A percentile compares a stretch with the other conserved stretches of the same genome.
phyloP scores from a whole-genome alignment of 2,329 filamentous ascomycete genomes.

The Aspergillus fructus region DNA sequence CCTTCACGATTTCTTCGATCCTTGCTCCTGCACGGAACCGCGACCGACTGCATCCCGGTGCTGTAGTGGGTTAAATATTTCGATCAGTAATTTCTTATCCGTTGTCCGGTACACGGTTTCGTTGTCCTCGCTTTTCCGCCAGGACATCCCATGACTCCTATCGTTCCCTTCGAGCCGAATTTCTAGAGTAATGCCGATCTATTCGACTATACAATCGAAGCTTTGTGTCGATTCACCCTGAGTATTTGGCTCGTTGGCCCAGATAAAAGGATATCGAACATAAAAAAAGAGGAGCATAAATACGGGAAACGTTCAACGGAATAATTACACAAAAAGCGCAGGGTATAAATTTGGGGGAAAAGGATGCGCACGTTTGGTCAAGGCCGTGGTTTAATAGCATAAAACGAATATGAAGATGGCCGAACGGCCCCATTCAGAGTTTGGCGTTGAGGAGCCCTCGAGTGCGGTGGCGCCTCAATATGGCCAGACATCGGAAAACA shows the following conservation, averaged over 20 bases:
- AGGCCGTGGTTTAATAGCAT: constrained; percentile 22
- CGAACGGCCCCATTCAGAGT: constrained; percentile 29
- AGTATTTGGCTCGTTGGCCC: constrained; percentile 14
- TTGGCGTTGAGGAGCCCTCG: constrained; percentile 32
- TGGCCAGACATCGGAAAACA: constrained; percentile 23
- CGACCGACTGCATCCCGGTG: constrained; percentile 26
- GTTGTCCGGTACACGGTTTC: constrained; percentile 31
- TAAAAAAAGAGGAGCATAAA: background rate
- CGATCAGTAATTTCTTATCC: constrained; percentile 12
- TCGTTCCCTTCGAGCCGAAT: constrained; percentile 18
- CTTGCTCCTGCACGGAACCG: constrained; percentile 12
- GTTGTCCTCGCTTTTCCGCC: background rate
- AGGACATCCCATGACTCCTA: constrained; percentile 11
- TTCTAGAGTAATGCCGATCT: constrained; percentile 33
- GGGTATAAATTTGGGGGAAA: constrained; percentile 9
- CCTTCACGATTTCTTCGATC: constrained; percentile 7
- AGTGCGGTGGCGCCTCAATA: constrained; percentile 21
- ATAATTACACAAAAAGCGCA: constrained; percentile 1
- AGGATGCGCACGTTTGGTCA: constrained; percentile 32
- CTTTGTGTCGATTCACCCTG: constrained; percentile 25
- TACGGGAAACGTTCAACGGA: background rate
- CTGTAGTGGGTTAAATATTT: constrained; percentile 33
- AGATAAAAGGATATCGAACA: background rate
- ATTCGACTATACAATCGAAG: constrained; percentile 26
- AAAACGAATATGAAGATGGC: constrained; percentile 33